Base-by-base conservation (phyloP, 495 filamentous ascomycete genomes). In the Penicillium silybi region DNA sequence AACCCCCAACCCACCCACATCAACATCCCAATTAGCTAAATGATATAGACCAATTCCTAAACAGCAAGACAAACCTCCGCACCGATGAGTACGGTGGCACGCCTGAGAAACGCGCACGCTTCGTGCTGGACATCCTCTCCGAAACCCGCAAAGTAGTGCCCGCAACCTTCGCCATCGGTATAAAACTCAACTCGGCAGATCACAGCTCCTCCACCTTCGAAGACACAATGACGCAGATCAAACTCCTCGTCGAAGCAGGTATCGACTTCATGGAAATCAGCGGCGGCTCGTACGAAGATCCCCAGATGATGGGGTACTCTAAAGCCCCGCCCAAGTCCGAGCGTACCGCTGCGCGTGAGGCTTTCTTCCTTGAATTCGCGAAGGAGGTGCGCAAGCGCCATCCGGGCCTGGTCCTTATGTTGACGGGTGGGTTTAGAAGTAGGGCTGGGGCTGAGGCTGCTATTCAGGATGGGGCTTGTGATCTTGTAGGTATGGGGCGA, bases 131-230 rank as follows among this genome's bases (percentile, higher is more conserved):
- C 13, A 73, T 78, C 55, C 68, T 78, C 13, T 34, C 41, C 5
- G 58, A 65, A 48, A 73, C 67, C 46, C 68, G 79, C 35, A 59
- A 66, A 41, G 75, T 66, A 16, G 77, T 77, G 1, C 76, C 74
- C 0, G 4, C 65, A 4, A 62, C 57, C 0, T 85, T 86, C 57
- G 70, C 66, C 41, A 72, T 86, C 35, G 81, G 82, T 15, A 73
- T 85, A 39, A 86, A 86, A 62, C 54, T 86, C 27, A 86, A 85
- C 62, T 83, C 80, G 6, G 80, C 75, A 1, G 83, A 86, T 50
- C 72, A 74, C 63, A 70, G 69, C 63, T 65, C 61, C 5, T 56
- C 69, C 7, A 70, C 66, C 41, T 59, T 82, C 43, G 71, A 74
- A 53, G 75, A 74, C 16, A 74, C 68, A 32, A 70, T 85, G 57